Evolutionary conservation across 345 rosid species (phyloP), one percentile per base, ranked within the genome.

Genomic region (Murraya koenigii): DNA sequence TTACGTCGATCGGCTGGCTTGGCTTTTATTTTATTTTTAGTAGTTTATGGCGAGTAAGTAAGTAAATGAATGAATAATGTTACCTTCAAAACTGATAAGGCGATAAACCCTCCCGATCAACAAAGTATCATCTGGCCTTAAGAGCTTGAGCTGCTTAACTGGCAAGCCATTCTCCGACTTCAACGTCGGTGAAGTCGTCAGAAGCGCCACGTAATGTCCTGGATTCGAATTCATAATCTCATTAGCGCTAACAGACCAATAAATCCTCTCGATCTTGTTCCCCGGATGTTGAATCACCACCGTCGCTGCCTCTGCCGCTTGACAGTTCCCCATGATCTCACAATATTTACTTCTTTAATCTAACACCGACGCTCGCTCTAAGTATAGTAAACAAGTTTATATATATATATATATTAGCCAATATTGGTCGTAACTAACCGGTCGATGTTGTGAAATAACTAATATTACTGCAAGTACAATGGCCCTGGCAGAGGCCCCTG

Each of bases 31-130:
- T 52, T 15, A 1, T 17, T 52, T 17, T 52, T 15, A 15, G 56
- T 5, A 7, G 13, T 10, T 11, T 52, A 5, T 52, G 56, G 56
- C 22, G 22, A 4, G 8, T 52, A 25, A 55, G 22, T 55, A 15
- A 59, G 15, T 25, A 59, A 59, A 25, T 59, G 64, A 10, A 59
- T 62, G 64, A 25, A 25, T 30, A 66, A 8, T 4, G 8, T 9
- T 72, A 80, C 97, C 98, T 89, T 94, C 90, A 70, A 93, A 94
- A 84, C 95, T 92, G 63, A 94, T 79, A 64, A 92, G 97, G 58
- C 94, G 85, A 47, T 94, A 94, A 54, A 88, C 93, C 3, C 86
- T 89, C 28, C 98, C 97, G 60, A 94, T 85, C 26, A 86, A 82
- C 72, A 94, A 65, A 58, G 97, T 89, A 62, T 91, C 97, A 1